Conservation (phyloP, 148 eudicot species). For the Arctostaphylos glauca region DNA sequence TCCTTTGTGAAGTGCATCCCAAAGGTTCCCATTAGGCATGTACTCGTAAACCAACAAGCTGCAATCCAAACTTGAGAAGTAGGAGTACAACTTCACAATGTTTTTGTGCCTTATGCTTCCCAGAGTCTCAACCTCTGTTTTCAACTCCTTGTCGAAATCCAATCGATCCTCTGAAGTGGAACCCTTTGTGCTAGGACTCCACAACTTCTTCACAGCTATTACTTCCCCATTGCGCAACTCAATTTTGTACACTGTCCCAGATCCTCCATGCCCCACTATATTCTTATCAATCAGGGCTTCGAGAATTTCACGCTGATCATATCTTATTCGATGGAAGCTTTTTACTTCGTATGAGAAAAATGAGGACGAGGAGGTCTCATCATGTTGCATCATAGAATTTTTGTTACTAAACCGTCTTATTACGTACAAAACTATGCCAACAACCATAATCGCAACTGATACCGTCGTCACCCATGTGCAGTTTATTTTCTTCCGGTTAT, state of each 20-base stretch:
- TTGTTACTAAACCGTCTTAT: slow-evolving; percentile 57
- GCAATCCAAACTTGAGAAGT: slow-evolving; percentile 58
- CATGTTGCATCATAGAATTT: slow-evolving; percentile 36
- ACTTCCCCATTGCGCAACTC: slow-evolving; percentile 68
- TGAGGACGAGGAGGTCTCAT: slow-evolving; percentile 57
- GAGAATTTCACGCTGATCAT: slow-evolving; percentile 69
- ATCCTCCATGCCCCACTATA: slow-evolving; percentile 88
- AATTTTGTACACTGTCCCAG: slow-evolving; percentile 83
- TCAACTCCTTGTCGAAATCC: slow-evolving; percentile 56
- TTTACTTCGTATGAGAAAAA: slow-evolving; percentile 72
- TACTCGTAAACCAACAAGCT: slow-evolving; percentile 88
- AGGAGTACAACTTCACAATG: slow-evolving; percentile 85
- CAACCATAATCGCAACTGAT: slow-evolving; percentile 50
- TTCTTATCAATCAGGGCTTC: slow-evolving; percentile 76
- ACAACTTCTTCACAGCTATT: slow-evolving; percentile 84
- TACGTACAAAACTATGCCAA: slow-evolving; percentile 48
- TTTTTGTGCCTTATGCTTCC: slow-evolving; percentile 94
- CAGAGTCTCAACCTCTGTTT: slow-evolving; percentile 87
- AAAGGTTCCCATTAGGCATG: slow-evolving; percentile 93
- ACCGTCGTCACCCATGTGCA: slow-evolving; percentile 55
- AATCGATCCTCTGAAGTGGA: slow-evolving; percentile 44
- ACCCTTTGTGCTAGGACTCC: slow-evolving; percentile 68
- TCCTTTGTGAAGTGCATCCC: slow-evolving; percentile 90
- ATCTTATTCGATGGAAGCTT: slow-evolving; percentile 75
- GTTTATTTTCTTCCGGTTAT: slow-evolving; percentile 44